These are phyloP conservation scores for Scutellaria baicalensis DNA, from an alignment of 257 asterid genomes.

Conservation along the genomic window DNA sequence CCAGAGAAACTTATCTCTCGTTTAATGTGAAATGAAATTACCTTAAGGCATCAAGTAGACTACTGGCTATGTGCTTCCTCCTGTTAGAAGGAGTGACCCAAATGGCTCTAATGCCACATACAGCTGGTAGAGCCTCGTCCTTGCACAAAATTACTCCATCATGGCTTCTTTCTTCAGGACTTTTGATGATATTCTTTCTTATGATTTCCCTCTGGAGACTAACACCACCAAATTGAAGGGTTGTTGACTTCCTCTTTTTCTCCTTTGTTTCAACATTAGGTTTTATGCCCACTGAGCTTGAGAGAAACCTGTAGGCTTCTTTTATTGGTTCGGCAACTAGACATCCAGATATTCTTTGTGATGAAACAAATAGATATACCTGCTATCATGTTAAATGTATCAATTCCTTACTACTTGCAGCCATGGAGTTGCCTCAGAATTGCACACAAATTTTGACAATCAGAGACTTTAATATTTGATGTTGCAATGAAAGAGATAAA, in stretches of 20 bases:
- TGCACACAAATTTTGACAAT: neutral
- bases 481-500: neutral
- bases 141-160: constrained; percentile 48
- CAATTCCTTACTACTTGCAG: neutral
- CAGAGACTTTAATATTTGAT: neutral
- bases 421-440: neutral
- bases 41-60: constrained; percentile 76
- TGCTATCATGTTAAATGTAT: constrained; percentile 20
- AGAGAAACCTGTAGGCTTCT: constrained; percentile 45
- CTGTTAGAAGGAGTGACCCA: constrained; percentile 79
- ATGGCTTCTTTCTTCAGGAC: constrained; percentile 21
- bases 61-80: constrained; percentile 66
- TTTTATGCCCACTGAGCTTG: constrained; percentile 22
- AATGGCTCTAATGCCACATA: constrained; percentile 83
- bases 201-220: constrained; percentile 57
- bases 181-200: constrained; percentile 27
- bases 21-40: constrained; percentile 13
- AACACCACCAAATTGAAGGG: constrained; percentile 67
- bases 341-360: constrained; percentile 65
- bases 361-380: constrained; percentile 64
- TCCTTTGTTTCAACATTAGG: constrained; percentile 16
- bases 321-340: constrained; percentile 58
- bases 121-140: constrained; percentile 51
- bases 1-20: neutral
- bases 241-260: constrained; percentile 22